Conservation (phyloP, 495 filamentous ascomycete species). For the Penicillium parvum region DNA sequence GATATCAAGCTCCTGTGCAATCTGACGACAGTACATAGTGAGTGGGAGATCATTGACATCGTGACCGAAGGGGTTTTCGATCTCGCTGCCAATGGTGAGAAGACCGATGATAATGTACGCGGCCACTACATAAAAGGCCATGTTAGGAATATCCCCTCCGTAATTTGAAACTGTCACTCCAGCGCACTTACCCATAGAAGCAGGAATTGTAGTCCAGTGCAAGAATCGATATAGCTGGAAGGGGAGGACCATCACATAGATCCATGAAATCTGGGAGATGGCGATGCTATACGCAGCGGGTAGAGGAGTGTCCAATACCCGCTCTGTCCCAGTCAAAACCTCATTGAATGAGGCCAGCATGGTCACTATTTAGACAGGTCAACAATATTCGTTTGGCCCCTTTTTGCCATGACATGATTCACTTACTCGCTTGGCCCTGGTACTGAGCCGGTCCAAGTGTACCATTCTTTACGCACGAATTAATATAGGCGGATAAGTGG, state of each 20-base stretch:
- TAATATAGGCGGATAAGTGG: slow-evolving; percentile 63
- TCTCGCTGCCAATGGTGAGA: slow-evolving; percentile 76
- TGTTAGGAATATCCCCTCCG: neutral
- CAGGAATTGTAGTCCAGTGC: slow-evolving; percentile 75
- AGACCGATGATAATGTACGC: slow-evolving; percentile 89
- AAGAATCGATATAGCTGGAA: slow-evolving; percentile 70
- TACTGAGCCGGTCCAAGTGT: slow-evolving; percentile 48
- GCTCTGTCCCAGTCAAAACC: slow-evolving; percentile 67
- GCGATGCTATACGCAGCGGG: slow-evolving; percentile 83
- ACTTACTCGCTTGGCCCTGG: slow-evolving; percentile 43
- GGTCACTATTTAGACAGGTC: slow-evolving; percentile 21
- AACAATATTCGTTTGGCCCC: neutral
- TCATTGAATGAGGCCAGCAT: slow-evolving; percentile 59
- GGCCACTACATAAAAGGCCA: slow-evolving; percentile 47
- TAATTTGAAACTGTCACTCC: neutral
- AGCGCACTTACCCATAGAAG: slow-evolving; percentile 59
- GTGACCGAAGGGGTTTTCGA: slow-evolving; percentile 84
- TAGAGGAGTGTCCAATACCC: slow-evolving; percentile 78
- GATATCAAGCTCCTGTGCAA: slow-evolving; percentile 68
- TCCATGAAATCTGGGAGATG: slow-evolving; percentile 82
- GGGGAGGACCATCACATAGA: slow-evolving; percentile 77
- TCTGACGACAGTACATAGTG: slow-evolving; percentile 67
- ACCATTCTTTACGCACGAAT: slow-evolving; percentile 50
- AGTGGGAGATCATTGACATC: slow-evolving; percentile 86
- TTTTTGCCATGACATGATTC: neutral